These are phyloP conservation scores for Pisolithus thermaeus DNA, from an alignment of 1,284 basidiomycete species.

Conservation along the genomic window DNA sequence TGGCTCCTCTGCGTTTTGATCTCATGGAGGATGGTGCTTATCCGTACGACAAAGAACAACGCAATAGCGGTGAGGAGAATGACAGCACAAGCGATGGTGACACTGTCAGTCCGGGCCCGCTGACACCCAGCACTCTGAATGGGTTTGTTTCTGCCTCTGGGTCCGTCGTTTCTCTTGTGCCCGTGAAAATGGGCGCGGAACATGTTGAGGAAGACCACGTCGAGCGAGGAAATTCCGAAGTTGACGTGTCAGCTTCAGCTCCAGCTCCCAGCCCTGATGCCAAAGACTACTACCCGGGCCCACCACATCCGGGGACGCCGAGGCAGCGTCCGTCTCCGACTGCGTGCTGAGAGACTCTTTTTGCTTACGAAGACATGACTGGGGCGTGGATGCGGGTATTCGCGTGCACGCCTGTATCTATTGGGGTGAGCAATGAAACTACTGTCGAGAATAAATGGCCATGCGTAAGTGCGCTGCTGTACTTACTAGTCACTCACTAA, in stretches of 20 bases:
- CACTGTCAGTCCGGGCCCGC: slow-evolving; percentile 26
- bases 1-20: not conserved
- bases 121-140: slow-evolving; percentile 27
- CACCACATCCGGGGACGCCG: not conserved
- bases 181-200: slow-evolving; percentile 1
- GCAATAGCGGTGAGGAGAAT: slow-evolving; percentile 5
- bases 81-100: slow-evolving; percentile 26
- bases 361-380: not conserved
- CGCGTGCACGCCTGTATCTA: not conserved
- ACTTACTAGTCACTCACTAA: not conserved
- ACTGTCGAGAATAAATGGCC: slow-evolving; percentile 46
- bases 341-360: not conserved
- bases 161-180: slow-evolving; percentile 17
- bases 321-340: not conserved
- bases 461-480: slow-evolving; percentile 41
- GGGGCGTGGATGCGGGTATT: not conserved
- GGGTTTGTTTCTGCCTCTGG: slow-evolving; percentile 23
- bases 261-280: not conserved
- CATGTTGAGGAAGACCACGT: slow-evolving; percentile 12
- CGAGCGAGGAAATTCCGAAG: not conserved
- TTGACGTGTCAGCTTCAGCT: not conserved
- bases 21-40: not conserved
- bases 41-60: not conserved
- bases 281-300: not conserved
- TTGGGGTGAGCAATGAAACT: not conserved